A percentile compares a stretch with the other conserved stretches of the same genome.
These are phyloP conservation scores for Fragaria iinumae DNA, from an alignment of 306 rosid species.

Conservation along the genomic window DNA sequence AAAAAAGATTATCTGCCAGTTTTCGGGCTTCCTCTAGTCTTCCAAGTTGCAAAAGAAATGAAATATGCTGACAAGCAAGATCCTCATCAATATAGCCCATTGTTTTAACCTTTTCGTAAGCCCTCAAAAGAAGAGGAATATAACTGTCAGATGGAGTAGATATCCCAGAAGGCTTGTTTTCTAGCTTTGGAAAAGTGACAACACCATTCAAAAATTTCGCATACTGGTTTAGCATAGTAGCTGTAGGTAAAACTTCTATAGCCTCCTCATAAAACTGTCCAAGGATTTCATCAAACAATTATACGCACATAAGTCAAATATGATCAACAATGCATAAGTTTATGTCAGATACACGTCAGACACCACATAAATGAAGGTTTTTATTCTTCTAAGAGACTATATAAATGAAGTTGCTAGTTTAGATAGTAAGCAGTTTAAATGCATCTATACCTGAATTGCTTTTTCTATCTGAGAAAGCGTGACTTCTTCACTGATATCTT, in stretches of 20 bases:
- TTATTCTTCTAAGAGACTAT: too few relatives aligned
- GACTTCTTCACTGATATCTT: constrained; percentile 40
- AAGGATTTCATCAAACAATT: constrained; percentile 19
- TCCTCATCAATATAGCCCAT: not conserved
- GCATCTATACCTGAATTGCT: constrained; percentile 63
- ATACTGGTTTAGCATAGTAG: constrained; percentile 24
- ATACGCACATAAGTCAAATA: constrained; percentile 10
- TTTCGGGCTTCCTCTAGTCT: constrained; percentile 60
- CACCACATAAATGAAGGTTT: not conserved
- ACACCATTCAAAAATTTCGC: constrained; percentile 51
- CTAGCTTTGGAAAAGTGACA: constrained; percentile 40
- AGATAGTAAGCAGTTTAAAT: not conserved
- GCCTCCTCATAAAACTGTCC: constrained; percentile 85
- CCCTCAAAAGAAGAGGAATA: constrained; percentile 42
- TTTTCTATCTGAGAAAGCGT: constrained; percentile 43
- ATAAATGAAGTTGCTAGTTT: not conserved
- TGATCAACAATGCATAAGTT: not conserved
- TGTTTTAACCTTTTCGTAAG: constrained; percentile 50
- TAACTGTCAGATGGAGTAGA: constrained; percentile 24
- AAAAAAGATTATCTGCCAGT: constrained; percentile 61
- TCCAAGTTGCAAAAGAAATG: constrained; percentile 62
- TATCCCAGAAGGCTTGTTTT: constrained; percentile 27
- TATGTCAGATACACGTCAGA: not conserved
- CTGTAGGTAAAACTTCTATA: constrained; percentile 44
- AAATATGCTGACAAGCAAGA: constrained; percentile 25